phyloP scores from a whole-genome alignment of 352 stramenopile species.

The Pythium chondricola region DNA sequence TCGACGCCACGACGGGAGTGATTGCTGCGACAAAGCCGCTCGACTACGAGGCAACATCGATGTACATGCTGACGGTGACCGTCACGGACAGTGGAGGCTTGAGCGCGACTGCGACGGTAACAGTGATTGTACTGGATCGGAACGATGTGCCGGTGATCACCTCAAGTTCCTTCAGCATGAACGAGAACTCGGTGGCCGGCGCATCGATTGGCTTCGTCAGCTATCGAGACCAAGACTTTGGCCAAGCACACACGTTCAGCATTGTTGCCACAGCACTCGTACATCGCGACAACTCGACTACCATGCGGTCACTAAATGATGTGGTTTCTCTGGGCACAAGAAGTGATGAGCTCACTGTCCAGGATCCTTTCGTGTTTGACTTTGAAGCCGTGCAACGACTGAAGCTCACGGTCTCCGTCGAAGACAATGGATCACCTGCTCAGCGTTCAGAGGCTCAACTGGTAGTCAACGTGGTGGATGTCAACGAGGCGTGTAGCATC shows the following conservation, averaged over 20 bases:
- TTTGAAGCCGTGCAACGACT: conserved; percentile 15
- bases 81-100: conserved; percentile 11
- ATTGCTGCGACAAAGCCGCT: conserved; percentile 8
- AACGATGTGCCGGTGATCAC: conserved; percentile 20
- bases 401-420: conserved; percentile 5
- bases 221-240: conserved; percentile 15
- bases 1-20: conserved; percentile 12
- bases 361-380: conserved; percentile 12
- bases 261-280: conserved; percentile 8
- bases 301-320: conserved; percentile 1
- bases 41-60: conserved; percentile 11
- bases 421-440: conserved; percentile 17
- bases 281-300: conserved; percentile 8
- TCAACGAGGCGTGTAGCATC: conserved; percentile 20
- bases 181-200: conserved; percentile 11
- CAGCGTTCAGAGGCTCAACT: conserved; percentile 3
- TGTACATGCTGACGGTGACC: conserved; percentile 14
- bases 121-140: conserved; percentile 17
- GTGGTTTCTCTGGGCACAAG: background rate
- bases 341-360: conserved; percentile 10
- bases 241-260: conserved; percentile 8
- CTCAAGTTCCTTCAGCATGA: conserved; percentile 1
- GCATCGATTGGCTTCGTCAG: conserved; percentile 7
- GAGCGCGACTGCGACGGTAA: conserved; percentile 1
- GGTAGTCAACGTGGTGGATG: conserved; percentile 7